A percentile compares a stretch with the other conserved stretches of the same genome.
Conservation (phyloP, 2,329 filamentous ascomycete species). For the Monosporascus sp. region DNA sequence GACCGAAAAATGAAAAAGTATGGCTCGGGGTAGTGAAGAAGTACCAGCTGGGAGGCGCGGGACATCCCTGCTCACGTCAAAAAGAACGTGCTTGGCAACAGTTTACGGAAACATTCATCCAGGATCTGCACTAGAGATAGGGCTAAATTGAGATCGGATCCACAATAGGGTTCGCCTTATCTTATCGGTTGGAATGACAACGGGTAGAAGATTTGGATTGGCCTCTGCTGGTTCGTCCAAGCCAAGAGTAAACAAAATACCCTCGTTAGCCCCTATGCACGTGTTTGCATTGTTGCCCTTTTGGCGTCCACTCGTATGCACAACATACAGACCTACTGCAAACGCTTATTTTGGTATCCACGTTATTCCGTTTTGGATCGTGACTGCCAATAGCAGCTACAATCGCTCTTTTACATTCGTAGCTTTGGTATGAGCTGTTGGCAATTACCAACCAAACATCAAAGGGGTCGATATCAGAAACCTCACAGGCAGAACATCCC, state of each 20-base stretch:
- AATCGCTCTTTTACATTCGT: no score
- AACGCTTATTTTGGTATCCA: no score
- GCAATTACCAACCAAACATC: no score
- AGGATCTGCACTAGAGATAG: neutral
- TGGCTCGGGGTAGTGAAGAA: no score
- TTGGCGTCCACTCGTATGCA: no score
- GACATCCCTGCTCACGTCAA: neutral
- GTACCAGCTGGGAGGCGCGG: neutral
- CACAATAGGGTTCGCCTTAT: neutral
- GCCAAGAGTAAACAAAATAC: neutral
- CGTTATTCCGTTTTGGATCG: no score
- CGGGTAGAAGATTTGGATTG: neutral
- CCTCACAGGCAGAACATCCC: neutral
- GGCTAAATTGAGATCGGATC: neutral
- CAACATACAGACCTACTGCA: no score
- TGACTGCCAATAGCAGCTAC: no score
- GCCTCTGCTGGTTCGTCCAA: neutral
- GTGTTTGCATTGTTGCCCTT: neutral
- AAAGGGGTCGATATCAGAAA: no score
- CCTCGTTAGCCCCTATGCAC: neutral
- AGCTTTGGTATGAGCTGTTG: no score
- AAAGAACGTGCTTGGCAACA: neutral
- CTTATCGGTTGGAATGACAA: conserved; percentile 1
- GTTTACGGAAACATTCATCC: neutral
- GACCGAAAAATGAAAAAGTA: no score